A percentile compares a stretch with the other conserved stretches of the same genome.
phyloP scores from a whole-genome alignment of 2,329 filamentous ascomycete genomes.

The Trichoderma lentiforme region DNA sequence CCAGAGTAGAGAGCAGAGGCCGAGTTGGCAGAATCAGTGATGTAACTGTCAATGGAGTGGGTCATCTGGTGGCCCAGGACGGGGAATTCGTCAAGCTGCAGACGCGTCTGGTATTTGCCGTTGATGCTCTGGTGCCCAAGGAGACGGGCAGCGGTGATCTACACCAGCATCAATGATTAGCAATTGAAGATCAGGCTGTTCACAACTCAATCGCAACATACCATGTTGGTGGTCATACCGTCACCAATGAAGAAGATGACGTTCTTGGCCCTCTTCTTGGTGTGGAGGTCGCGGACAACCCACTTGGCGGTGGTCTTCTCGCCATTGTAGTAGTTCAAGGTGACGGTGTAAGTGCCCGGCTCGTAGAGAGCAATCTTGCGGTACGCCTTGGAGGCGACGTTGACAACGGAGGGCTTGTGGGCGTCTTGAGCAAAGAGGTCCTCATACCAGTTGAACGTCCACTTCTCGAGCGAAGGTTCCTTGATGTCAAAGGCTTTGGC shows the following conservation, averaged over 20 bases:
- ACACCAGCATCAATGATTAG: background rate
- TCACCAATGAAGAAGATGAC: conserved; percentile 81
- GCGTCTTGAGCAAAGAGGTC: conserved; percentile 76
- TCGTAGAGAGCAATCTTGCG: conserved; percentile 72
- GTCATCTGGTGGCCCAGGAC: conserved; percentile 88
- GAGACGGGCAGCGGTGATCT: conserved; percentile 73
- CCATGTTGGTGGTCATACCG: conserved; percentile 71
- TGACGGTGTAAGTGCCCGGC: conserved; percentile 75
- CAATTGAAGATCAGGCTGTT: background rate
- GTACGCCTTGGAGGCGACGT: conserved; percentile 77
- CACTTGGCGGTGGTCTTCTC: conserved; percentile 71
- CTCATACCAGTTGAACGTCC: conserved; percentile 83
- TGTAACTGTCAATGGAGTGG: conserved; percentile 79
- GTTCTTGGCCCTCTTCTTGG: conserved; percentile 75
- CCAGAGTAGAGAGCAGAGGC: conserved; percentile 78
- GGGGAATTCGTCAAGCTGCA: conserved; percentile 80
- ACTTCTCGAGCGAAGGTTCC: conserved; percentile 72
- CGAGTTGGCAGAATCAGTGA: conserved; percentile 83
- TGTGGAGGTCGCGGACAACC: conserved; percentile 68
- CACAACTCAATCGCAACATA: conserved; percentile 20
- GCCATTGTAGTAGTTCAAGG: conserved; percentile 70
- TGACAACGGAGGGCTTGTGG: conserved; percentile 66
- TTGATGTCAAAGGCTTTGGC: conserved; percentile 65
- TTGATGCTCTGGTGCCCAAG: conserved; percentile 81
- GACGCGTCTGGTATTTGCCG: conserved; percentile 72